These are phyloP conservation scores for Bjerkandera adusta DNA, from an alignment of 1,284 basidiomycete genomes.

Conservation along the genomic window DNA sequence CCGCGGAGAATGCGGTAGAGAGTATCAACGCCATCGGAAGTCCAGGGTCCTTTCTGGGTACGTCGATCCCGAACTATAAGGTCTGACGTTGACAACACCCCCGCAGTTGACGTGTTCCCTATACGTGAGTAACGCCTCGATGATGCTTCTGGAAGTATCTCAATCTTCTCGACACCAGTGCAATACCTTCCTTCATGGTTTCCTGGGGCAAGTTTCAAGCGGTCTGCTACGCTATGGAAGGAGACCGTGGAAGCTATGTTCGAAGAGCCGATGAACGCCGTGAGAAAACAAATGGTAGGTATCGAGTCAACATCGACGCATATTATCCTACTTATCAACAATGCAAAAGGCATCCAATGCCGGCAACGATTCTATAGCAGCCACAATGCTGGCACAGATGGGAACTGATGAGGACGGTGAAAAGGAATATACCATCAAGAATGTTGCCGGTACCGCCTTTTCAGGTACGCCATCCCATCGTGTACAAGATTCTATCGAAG, in stretches of 20 bases:
- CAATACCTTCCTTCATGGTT: slow-evolving; percentile 43
- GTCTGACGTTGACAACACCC: slow-evolving; percentile 3
- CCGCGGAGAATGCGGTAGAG: slow-evolving; percentile 9
- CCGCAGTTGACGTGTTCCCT: slow-evolving; percentile 11
- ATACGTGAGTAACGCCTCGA: slow-evolving; percentile 3
- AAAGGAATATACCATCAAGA: background rate
- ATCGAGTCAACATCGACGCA: background rate
- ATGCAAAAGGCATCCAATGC: background rate
- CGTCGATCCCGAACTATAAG: background rate
- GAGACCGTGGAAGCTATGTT: slow-evolving; percentile 26
- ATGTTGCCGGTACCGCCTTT: background rate
- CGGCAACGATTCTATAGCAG: background rate
- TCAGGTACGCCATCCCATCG: background rate
- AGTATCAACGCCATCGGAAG: background rate
- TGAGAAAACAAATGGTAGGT: slow-evolving; percentile 27
- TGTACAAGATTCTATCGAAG: background rate
- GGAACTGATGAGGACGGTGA: background rate
- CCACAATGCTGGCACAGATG: background rate
- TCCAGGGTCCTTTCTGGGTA: slow-evolving; percentile 1
- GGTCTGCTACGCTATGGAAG: slow-evolving; percentile 42
- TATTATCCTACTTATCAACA: too few relatives aligned
- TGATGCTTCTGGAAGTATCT: too few relatives aligned
- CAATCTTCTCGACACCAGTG: slow-evolving; percentile 20
- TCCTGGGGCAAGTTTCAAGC: slow-evolving; percentile 47
- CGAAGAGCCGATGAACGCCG: slow-evolving; percentile 33